Percentiles rank a stretch among this genome's conserved stretches.
Evolutionary conservation across 2,329 filamentous ascomycete genomes (phyloP).

Genomic region (Aspergillus sp.): DNA sequence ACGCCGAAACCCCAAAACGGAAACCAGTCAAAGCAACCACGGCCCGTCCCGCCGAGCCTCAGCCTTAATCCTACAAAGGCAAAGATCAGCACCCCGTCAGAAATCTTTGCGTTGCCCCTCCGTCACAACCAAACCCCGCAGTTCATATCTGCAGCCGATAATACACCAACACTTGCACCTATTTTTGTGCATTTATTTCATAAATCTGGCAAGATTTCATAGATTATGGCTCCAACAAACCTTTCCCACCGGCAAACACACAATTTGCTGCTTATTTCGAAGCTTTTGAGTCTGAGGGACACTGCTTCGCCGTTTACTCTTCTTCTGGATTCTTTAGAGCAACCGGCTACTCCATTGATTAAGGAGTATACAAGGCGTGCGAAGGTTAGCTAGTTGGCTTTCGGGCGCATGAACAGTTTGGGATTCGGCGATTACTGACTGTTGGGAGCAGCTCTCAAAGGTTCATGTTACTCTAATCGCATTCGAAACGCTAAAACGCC

Average conservation of each 20-base stretch:
- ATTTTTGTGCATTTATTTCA: neutral
- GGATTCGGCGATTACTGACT: neutral
- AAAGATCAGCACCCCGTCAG: slow-evolving; percentile 7
- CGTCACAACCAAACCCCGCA: slow-evolving; percentile 10
- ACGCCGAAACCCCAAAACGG: neutral
- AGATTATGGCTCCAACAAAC: slow-evolving; percentile 29
- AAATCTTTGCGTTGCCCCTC: slow-evolving; percentile 24
- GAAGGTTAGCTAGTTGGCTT: slow-evolving; percentile 47
- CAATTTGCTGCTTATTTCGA: slow-evolving; percentile 75
- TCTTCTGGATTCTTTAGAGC: slow-evolving; percentile 76
- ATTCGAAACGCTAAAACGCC: slow-evolving; percentile 64
- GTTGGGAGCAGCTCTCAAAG: slow-evolving; percentile 42
- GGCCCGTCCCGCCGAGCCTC: slow-evolving; percentile 30
- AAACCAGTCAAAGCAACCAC: slow-evolving; percentile 1
- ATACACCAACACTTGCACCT: slow-evolving; percentile 6
- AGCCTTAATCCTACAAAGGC: slow-evolving; percentile 13
- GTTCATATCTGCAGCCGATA: neutral
- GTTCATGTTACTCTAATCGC: slow-evolving; percentile 69
- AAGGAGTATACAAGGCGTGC: slow-evolving; percentile 69
- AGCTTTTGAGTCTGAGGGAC: slow-evolving; percentile 70
- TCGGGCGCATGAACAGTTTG: neutral
- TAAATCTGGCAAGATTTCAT: neutral
- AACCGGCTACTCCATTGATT: slow-evolving; percentile 64
- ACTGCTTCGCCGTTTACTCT: slow-evolving; percentile 80
- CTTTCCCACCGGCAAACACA: slow-evolving; percentile 67